Evolutionary conservation across 306 rosid species (phyloP).

Genomic region (Pterocarpus santalinus): DNA sequence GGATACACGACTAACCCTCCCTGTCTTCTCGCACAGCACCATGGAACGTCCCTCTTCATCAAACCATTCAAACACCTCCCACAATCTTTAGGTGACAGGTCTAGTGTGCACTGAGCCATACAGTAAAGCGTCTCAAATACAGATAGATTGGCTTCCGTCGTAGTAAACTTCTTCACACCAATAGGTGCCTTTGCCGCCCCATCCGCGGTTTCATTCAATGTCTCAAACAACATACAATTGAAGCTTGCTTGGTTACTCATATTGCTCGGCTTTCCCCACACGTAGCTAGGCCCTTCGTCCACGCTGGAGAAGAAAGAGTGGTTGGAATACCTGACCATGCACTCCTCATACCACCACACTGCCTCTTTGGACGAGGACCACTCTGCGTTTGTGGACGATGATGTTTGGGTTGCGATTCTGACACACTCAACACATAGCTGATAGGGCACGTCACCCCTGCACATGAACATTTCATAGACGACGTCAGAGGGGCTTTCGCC

Average conservation of each 20-base stretch:
- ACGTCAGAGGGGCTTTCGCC: background rate
- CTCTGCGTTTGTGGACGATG: too few species aligned
- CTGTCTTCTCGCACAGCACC: background rate
- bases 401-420: too few species aligned
- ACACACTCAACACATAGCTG: too few species aligned
- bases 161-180: too few species aligned
- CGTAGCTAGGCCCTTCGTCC: too few species aligned
- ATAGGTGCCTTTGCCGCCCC: too few species aligned
- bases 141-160: too few species aligned
- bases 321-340: too few species aligned
- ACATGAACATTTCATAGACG: background rate
- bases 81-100: background rate
- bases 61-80: background rate
- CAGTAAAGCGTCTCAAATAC: background rate
- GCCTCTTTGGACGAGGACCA: too few species aligned
- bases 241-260: background rate
- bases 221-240: background rate
- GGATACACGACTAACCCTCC: constrained; percentile 1
- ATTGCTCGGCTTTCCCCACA: background rate
- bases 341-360: too few species aligned
- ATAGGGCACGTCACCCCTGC: background rate
- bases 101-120: constrained; percentile 44
- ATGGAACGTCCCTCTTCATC: background rate
- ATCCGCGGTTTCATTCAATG: too few species aligned
- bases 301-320: too few species aligned